Evolutionary conservation across 805 yeast species (phyloP), one percentile per base, ranked within the genome.

Genomic region (Saccharomycopsis fibuligera): DNA sequence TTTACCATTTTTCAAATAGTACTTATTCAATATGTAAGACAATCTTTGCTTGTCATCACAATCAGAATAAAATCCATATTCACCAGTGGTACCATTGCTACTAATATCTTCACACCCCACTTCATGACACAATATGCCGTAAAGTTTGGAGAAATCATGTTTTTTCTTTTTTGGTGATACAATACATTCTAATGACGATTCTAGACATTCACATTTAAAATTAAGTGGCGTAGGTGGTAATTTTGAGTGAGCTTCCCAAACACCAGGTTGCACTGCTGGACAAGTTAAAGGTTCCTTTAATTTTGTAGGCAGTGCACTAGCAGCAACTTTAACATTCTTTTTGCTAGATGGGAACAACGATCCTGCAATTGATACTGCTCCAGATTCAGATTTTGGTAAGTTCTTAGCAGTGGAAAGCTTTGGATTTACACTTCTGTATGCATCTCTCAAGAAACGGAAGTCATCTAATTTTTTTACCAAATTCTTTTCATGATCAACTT

Each of bases 141-240:
- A 86, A 50, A 86, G 65, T 19, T 75, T 78, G 46, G 75, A 78
- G 61, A 81, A 86, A 63, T 83, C 81, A 1, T 69, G 65, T 3
- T 56, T 50, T 48, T 67, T 68, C 40, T 83, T 86, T 54, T 65
- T 68, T 57, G 64, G 71, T 23, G 69, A 58, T 41, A 86, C 75
- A 31, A 75, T 81, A 70, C 95, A 86, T n/a, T 59, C 54, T 38
- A 78, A 70, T 3, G 85, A 67, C 21, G 61, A 52, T 31, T 66
- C 59, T 47, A 83, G 55, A 69, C 95, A 86, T 55, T 74, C 73
- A 68, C 95, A 86, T 42, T 76, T 74, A 41, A 65, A 73, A 56
- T 74, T 64, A 57, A 83, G 72, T 45, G 95, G 95, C 31, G 90
- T 79, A 57, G 91, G 93, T 35, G 95, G 95, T 59, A 86, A 72